Conservation (phyloP, 441 rosid genomes). For the Geranium incanum region DNA sequence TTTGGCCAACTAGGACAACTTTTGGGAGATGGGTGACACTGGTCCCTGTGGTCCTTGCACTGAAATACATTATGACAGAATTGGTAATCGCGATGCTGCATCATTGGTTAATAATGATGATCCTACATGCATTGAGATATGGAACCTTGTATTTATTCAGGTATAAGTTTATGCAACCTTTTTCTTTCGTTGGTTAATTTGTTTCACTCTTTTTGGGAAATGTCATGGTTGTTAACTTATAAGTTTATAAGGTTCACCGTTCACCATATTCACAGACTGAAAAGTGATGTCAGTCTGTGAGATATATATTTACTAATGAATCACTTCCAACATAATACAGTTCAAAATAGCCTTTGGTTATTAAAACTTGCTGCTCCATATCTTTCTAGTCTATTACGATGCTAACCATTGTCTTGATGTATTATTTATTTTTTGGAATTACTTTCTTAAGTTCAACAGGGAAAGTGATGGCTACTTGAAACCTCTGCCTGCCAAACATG, state of each 20-base stretch:
- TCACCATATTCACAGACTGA: too few species aligned
- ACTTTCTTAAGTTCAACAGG: conserved; percentile 58
- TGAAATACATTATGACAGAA: conserved; percentile 88
- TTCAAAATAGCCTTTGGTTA: neutral
- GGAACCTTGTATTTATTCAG: conserved; percentile 99
- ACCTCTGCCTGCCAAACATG: conserved; percentile 90
- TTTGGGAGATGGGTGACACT: conserved; percentile 99
- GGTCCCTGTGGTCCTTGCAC: conserved; percentile 99
- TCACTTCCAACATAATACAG: neutral
- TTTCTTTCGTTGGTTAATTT: too few species aligned
- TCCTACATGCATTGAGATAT: conserved; percentile 96
- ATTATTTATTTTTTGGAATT: neutral
- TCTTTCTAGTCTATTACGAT: neutral
- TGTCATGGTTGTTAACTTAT: too few species aligned
- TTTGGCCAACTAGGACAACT: conserved; percentile 56
- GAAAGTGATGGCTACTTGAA: conserved; percentile 82
- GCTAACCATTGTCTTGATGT: neutral
- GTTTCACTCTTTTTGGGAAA: neutral
- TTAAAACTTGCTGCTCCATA: neutral
- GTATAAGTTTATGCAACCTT: conserved; percentile 27
- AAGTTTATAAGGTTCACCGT: too few species aligned
- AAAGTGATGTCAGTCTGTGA: too few species aligned
- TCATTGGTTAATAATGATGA: conserved; percentile 78
- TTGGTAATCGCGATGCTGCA: conserved; percentile 82
- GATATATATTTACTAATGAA: neutral